Evolutionary conservation across 2,329 filamentous ascomycete genomes (phyloP).

Genomic region (Pleoardoris graminearum): DNA sequence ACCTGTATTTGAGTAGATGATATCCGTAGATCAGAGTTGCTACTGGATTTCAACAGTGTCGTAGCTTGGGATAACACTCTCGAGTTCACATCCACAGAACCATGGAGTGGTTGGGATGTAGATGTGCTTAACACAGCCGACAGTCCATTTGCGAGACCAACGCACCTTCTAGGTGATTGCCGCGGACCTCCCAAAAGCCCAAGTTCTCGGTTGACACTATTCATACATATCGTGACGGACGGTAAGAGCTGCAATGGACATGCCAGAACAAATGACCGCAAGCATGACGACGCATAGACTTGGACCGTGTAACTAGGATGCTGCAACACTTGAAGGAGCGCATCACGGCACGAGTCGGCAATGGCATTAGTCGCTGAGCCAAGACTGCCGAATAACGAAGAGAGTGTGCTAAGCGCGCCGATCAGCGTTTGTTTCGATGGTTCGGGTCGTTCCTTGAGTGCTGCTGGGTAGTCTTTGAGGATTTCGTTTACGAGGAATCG

Average conservation of each 20-base stretch:
- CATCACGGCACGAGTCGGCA: conserved; percentile 83
- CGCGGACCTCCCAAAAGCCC: conserved; percentile 73
- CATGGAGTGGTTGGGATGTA: conserved; percentile 83
- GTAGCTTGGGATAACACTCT: conserved; percentile 89
- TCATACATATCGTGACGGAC: conserved; percentile 94
- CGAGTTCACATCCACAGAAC: conserved; percentile 93
- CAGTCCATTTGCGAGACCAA: conserved; percentile 89
- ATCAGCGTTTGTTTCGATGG: conserved; percentile 86
- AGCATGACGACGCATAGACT: conserved; percentile 80
- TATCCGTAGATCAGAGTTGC: conserved; percentile 84
- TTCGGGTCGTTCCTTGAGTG: conserved; percentile 81
- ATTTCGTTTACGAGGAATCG: conserved; percentile 82
- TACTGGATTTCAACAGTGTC: conserved; percentile 86
- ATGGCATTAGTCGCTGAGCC: conserved; percentile 80
- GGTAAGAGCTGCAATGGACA: conserved; percentile 91
- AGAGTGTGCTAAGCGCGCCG: conserved; percentile 75
- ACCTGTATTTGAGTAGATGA: conserved; percentile 96
- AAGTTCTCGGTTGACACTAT: conserved; percentile 86
- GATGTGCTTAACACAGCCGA: conserved; percentile 90
- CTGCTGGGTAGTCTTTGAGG: conserved; percentile 92
- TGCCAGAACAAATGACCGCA: conserved; percentile 84
- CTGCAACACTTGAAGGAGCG: conserved; percentile 83
- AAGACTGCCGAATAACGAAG: conserved; percentile 75
- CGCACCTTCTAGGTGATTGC: conserved; percentile 78
- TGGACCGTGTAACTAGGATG: conserved; percentile 97